Evolutionary conservation across 2,329 filamentous ascomycete species (phyloP), one percentile per base, ranked within the genome.

Genomic region (Eurotiales sp.): DNA sequence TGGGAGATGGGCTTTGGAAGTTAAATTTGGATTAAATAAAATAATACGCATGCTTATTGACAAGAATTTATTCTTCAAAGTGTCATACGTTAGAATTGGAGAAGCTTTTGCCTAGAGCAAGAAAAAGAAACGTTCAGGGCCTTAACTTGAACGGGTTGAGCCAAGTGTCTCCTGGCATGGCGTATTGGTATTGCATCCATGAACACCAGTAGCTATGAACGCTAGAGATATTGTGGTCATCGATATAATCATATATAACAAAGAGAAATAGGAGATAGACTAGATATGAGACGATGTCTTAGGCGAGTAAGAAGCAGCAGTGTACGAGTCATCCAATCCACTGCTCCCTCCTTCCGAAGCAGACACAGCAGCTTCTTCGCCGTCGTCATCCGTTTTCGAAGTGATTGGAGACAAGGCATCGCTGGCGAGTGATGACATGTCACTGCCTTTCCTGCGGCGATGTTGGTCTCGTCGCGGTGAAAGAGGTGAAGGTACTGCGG

Each of bases 1-100:
- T 97, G 49, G 93, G 93, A 0, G 93, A 99, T 76, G 93, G 92
- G 15, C 74, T 99, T 61, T 99, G 93, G 93, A 88, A 79, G 61
- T 67, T 95, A 67, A 71, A 73, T 55, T 67, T 82, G 61, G 77
- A 79, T 69, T 82, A 71, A 75, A 32, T 46, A 30, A 52, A n/a
- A 36, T 36, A 36, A 36, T n/a, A n/a, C n/a, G 19, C 19, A 36
- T 36, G 32, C n/a, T 19, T 36, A 15, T 22, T n/a, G n/a, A n/a
- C n/a, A 42, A 22, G 19, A 36, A n/a, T 8, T 17, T 15, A 36
- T 19, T n/a, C 19, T 8, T 25, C 4, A 21, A 42, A 7, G 40
- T 42, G 8, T 25, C 12, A 42, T 17, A 17, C n/a, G n/a, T n/a
- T 11, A 37, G 15, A 37, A 32, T 8, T 14, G 15, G 30, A 34